These are phyloP conservation scores for Malassezia slooffiae DNA, from an alignment of 1,284 basidiomycete species.

Conservation along the genomic window DNA sequence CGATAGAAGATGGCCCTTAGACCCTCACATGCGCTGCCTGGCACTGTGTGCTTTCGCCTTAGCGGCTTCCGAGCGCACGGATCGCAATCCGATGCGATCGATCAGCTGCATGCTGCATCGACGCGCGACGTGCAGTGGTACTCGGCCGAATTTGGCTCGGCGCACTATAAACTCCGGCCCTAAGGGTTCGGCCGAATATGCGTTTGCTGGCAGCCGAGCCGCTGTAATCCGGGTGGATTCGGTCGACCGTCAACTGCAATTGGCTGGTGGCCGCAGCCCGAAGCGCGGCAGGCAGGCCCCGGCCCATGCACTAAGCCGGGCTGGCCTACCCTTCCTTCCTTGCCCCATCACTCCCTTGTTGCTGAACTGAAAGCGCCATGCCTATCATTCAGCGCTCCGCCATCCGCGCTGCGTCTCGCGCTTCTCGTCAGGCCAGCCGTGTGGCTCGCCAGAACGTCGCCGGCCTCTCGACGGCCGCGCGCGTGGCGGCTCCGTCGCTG, in stretches of 20 bases:
- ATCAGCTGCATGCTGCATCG: too few relatives aligned
- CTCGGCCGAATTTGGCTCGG: too few relatives aligned
- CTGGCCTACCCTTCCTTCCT: constrained; percentile 9
- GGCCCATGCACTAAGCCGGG: constrained; percentile 6
- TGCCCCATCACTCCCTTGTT: constrained; percentile 15
- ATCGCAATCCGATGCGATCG: too few relatives aligned
- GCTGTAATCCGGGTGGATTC: constrained; percentile 14
- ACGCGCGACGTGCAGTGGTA: too few relatives aligned
- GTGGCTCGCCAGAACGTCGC: constrained; percentile 29
- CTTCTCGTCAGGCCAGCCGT: constrained; percentile 21
- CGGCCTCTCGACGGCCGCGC: constrained; percentile 29
- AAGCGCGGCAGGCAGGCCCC: constrained; percentile 15
- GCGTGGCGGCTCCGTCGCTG: constrained; percentile 20
- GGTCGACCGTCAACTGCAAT: constrained; percentile 12
- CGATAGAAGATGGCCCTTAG: too few relatives aligned
- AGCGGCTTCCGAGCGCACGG: too few relatives aligned
- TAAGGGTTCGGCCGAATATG: constrained; percentile 13
- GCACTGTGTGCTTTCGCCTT: too few relatives aligned
- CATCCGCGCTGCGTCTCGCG: constrained; percentile 34
- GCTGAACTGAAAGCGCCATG: constrained; percentile 20
- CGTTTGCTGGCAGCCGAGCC: constrained; percentile 12
- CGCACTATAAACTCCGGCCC: too few relatives aligned
- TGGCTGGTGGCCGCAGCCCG: constrained; percentile 7
- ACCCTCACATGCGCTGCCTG: too few relatives aligned
- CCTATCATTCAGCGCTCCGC: constrained; percentile 34